Conservation (phyloP, 768 basidiomycete species). For the Tricholoma sp. region DNA sequence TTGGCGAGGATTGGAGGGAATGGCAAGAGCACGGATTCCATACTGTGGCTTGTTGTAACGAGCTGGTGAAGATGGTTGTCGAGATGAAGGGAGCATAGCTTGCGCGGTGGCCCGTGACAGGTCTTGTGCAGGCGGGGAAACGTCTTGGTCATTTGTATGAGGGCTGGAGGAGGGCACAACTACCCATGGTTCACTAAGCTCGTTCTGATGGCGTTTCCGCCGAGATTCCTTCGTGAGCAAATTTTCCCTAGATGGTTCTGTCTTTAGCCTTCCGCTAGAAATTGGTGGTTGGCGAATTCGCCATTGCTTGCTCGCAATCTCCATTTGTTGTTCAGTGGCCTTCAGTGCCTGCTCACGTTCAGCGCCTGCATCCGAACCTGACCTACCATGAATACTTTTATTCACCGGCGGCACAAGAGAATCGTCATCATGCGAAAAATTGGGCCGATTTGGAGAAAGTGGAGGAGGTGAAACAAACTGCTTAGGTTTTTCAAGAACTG, state of each 20-base stretch:
- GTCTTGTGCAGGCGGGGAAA: conserved; percentile 19
- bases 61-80: conserved; percentile 25
- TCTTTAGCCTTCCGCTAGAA: conserved; percentile 20
- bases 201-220: conserved; percentile 19
- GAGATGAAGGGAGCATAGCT: conserved; percentile 19
- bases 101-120: conserved; percentile 12
- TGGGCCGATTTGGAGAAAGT: conserved; percentile 39
- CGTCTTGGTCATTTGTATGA: conserved; percentile 26
- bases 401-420: conserved; percentile 26
- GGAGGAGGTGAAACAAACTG: conserved; percentile 33
- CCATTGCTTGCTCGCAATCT: conserved; percentile 25
- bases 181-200: conserved; percentile 26
- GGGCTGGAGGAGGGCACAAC: conserved; percentile 23
- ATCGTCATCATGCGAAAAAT: conserved; percentile 36
- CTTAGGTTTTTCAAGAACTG: not conserved
- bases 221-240: conserved; percentile 16
- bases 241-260: conserved; percentile 29
- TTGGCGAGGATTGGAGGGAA: conserved; percentile 33
- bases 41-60: conserved; percentile 28
- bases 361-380: conserved; percentile 47
- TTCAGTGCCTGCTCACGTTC: conserved; percentile 42
- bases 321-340: conserved; percentile 32
- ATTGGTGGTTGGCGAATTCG: conserved; percentile 23
- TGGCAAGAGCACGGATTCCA: conserved; percentile 23
- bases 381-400: conserved; percentile 33